These are phyloP conservation scores for Cutaneotrichosporon mucoides DNA, from an alignment of 1,284 basidiomycete genomes.

Conservation along the genomic window DNA sequence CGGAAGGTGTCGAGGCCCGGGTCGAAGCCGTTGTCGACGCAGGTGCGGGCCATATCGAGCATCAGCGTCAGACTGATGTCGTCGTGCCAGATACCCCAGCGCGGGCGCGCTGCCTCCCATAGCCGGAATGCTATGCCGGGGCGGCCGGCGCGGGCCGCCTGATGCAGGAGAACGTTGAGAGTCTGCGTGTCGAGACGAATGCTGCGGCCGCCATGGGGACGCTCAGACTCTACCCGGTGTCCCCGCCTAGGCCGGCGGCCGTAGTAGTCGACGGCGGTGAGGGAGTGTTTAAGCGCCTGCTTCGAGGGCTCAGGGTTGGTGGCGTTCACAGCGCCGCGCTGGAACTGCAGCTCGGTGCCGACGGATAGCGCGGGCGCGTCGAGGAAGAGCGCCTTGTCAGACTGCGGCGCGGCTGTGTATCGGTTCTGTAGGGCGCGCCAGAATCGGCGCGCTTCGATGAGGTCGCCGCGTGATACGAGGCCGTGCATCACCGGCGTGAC, in stretches of 20 bases:
- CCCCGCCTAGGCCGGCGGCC: not conserved
- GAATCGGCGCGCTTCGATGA: slow-evolving; percentile 18
- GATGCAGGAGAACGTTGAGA: slow-evolving; percentile 32
- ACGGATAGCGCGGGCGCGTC: slow-evolving; percentile 31
- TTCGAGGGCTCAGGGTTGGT: no score
- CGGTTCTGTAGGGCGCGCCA: slow-evolving; percentile 23
- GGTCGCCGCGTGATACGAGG: slow-evolving; percentile 20
- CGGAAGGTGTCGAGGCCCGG: slow-evolving; percentile 15
- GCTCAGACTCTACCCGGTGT: not conserved
- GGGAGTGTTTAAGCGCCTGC: slow-evolving; percentile 21
- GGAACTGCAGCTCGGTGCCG: slow-evolving; percentile 22
- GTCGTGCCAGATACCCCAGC: slow-evolving; percentile 37
- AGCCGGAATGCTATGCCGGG: slow-evolving; percentile 36
- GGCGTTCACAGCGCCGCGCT: not conserved
- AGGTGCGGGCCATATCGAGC: slow-evolving; percentile 28
- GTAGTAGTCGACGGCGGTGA: slow-evolving; percentile 30
- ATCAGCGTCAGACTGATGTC: slow-evolving; percentile 29
- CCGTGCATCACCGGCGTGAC: slow-evolving; percentile 34
- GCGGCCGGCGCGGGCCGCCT: slow-evolving; percentile 15
- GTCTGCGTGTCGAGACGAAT: slow-evolving; percentile 29
- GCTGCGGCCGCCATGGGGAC: not conserved
- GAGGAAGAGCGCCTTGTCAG: slow-evolving; percentile 13
- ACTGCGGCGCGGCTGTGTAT: not conserved
- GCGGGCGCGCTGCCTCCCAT: slow-evolving; percentile 29
- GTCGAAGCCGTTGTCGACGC: slow-evolving; percentile 8